phyloP scores from a whole-genome alignment of 306 rosid species.

The Neltuma alba region DNA sequence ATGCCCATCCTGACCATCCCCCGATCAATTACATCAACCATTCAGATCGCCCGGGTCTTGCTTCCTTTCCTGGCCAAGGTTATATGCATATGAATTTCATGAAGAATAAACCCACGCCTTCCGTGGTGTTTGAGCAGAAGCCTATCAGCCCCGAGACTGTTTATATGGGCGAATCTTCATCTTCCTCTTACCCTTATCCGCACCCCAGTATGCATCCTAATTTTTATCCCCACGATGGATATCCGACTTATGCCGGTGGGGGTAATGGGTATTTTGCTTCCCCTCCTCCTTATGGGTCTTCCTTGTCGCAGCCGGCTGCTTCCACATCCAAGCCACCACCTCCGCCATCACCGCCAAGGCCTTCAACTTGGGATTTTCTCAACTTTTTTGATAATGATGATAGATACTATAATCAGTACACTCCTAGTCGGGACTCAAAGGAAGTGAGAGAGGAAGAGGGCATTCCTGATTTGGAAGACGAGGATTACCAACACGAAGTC shows the following conservation, averaged over 20 bases:
- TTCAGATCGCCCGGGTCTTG: conserved; percentile 6
- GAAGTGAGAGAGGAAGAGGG: conserved; percentile 94
- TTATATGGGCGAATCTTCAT: conserved; percentile 81
- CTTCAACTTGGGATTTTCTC: conserved; percentile 88
- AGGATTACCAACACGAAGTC: conserved; percentile 66
- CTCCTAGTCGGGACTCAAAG: conserved; percentile 78
- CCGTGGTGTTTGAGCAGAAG: conserved; percentile 70
- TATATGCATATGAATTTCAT: conserved; percentile 61
- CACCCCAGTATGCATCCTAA: not conserved
- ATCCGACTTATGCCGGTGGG: conserved; percentile 47
- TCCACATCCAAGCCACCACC: conserved; percentile 69
- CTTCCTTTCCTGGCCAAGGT: conserved; percentile 38
- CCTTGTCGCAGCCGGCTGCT: conserved; percentile 25
- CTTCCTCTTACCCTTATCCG: conserved; percentile 22
- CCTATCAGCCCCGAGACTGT: conserved; percentile 53
- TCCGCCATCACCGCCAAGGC: conserved; percentile 83
- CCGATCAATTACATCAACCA: not conserved
- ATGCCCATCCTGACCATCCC: conserved; percentile 16
- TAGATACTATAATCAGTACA: conserved; percentile 51
- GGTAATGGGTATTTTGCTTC: conserved; percentile 46
- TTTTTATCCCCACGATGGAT: conserved; percentile 36
- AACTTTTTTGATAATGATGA: conserved; percentile 71
- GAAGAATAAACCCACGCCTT: conserved; percentile 73
- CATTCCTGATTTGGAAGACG: conserved; percentile 97
- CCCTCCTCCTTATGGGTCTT: conserved; percentile 44